These are phyloP conservation scores for Xylaria multiplex DNA, from an alignment of 2,329 filamentous ascomycete genomes.

Conservation along the genomic window DNA sequence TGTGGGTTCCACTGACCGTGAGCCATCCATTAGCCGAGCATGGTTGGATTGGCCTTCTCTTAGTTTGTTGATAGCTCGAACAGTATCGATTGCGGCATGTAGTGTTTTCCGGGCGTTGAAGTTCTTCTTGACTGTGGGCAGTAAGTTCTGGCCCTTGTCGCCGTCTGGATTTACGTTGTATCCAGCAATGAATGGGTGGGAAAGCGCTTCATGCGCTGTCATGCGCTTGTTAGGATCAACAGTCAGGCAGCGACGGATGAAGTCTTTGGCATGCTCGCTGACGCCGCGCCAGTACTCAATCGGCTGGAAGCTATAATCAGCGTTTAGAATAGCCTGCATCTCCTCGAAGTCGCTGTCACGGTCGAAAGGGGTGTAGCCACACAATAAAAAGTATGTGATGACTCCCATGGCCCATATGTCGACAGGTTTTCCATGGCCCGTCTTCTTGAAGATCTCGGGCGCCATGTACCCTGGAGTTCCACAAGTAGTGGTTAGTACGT, in stretches of 20 bases:
- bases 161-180: conserved; percentile 58
- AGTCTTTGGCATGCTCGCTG: conserved; percentile 84
- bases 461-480: conserved; percentile 99
- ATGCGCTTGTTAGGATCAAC: conserved; percentile 88
- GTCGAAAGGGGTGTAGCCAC: conserved; percentile 98
- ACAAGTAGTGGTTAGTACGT: conserved; percentile 96
- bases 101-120: conserved; percentile 76
- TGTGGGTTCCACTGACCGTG: conserved; percentile 60
- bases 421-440: conserved; percentile 95
- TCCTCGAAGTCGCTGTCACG: conserved; percentile 97
- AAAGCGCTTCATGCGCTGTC: conserved; percentile 83
- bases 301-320: conserved; percentile 95
- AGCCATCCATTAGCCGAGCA: conserved; percentile 69
- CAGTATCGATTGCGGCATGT: conserved; percentile 76
- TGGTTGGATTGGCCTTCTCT: conserved; percentile 65
- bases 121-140: conserved; percentile 78
- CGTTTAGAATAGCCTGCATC: conserved; percentile 98
- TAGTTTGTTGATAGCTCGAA: conserved; percentile 76
- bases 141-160: conserved; percentile 68
- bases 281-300: conserved; percentile 97
- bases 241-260: conserved; percentile 91
- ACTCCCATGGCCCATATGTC: conserved; percentile 99
- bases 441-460: conserved; percentile 99
- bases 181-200: conserved; percentile 72
- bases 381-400: conserved; percentile 98